Evolutionary conservation across 2,329 filamentous ascomycete species (phyloP).

Genomic region (Diaporthe longicolla): DNA sequence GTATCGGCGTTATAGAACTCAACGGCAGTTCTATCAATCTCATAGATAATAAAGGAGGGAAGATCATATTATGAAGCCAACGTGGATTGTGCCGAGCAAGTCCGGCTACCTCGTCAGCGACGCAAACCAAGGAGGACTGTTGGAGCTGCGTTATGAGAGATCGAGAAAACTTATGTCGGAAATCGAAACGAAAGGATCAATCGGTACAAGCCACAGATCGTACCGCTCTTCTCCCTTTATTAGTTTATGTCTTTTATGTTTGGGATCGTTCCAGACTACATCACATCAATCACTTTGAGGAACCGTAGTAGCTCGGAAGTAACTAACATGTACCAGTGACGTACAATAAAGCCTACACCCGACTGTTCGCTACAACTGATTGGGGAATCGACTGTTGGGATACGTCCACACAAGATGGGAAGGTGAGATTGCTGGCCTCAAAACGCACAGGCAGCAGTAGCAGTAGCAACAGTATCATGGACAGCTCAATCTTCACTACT

Average conservation of each 20-base stretch:
- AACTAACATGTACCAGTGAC: no score
- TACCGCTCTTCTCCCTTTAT: no score
- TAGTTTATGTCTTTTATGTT: no score
- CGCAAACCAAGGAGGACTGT: not conserved
- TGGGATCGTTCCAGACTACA: no score
- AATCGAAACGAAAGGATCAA: not conserved
- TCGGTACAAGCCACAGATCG: not conserved
- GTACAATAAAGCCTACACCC: constrained; percentile 20
- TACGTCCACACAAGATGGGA: constrained; percentile 2
- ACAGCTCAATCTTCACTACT: no score
- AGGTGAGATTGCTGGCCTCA: constrained; percentile 48
- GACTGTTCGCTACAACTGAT: not conserved
- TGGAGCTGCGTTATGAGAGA: not conserved
- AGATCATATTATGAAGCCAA: not conserved
- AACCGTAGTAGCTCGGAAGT: no score
- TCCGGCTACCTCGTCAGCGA: not conserved
- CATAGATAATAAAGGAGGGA: not conserved
- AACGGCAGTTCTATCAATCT: not conserved
- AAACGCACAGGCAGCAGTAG: no score
- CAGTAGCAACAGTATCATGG: no score
- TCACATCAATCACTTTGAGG: no score
- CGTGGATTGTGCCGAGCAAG: not conserved
- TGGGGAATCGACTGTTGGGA: constrained; percentile 20
- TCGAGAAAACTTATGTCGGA: not conserved
- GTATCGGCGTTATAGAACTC: not conserved